Evolutionary conservation across 768 basidiomycete genomes (phyloP).

Genomic region (Boletus sensibilis): DNA sequence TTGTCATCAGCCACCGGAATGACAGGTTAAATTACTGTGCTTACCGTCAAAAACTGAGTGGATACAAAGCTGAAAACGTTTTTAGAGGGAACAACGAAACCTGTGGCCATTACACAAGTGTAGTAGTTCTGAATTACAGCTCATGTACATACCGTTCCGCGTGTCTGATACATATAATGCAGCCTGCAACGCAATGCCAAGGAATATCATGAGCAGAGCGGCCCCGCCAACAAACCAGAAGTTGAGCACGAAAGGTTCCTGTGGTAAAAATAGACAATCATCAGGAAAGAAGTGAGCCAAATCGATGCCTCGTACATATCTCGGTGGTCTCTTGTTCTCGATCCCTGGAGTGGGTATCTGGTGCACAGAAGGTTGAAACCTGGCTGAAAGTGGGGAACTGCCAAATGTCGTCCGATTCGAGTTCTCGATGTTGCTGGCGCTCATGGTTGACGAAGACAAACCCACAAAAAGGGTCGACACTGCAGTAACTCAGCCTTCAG

Average conservation of each 20-base stretch:
- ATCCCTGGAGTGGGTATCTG: slow-evolving; percentile 47
- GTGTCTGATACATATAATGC: slow-evolving; percentile 17
- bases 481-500: not conserved
- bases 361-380: slow-evolving; percentile 46
- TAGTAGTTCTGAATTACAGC: not conserved
- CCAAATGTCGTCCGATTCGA: not conserved
- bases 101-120: slow-evolving; percentile 32
- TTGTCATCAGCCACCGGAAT: not conserved
- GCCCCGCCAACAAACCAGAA: slow-evolving; percentile 40
- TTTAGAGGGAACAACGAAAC: slow-evolving; percentile 49
- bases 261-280: not conserved
- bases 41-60: slow-evolving; percentile 42
- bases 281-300: not conserved
- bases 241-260: slow-evolving; percentile 35
- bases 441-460: slow-evolving; percentile 6
- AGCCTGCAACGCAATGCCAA: slow-evolving; percentile 17
- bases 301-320: slow-evolving; percentile 39
- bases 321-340: slow-evolving; percentile 35
- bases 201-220: slow-evolving; percentile 42
- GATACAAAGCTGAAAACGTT: slow-evolving; percentile 53
- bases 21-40: slow-evolving; percentile 19
- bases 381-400: slow-evolving; percentile 27
- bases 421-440: not conserved
- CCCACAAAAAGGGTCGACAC: not conserved
- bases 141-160: slow-evolving; percentile 14